A percentile compares a stretch with the other conserved stretches of the same genome.
These are phyloP conservation scores for Heritiera littoralis DNA, from an alignment of 345 rosid genomes.

Conservation along the genomic window DNA sequence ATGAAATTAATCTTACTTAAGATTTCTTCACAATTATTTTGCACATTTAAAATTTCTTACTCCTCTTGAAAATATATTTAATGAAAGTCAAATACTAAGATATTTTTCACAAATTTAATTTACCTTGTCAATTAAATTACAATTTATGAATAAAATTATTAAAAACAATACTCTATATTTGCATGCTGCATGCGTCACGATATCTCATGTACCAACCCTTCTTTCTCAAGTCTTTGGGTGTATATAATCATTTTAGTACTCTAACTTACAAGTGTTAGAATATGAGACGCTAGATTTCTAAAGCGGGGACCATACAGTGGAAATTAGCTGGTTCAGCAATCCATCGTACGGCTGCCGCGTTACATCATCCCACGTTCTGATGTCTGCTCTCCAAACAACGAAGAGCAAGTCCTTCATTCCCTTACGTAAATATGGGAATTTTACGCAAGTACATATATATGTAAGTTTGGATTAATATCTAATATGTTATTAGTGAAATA, in stretches of 20 bases:
- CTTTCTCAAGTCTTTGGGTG: neutral
- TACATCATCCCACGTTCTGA: neutral
- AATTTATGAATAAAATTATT: neutral
- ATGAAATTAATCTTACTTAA: no score
- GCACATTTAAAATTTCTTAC: no score
- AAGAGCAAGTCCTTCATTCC: neutral
- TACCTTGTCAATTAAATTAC: no score
- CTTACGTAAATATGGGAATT: no score
- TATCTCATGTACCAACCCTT: neutral
- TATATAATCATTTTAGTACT: neutral
- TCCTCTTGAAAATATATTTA: no score
- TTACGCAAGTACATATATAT: no score
- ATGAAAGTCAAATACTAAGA: no score
- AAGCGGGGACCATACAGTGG: neutral
- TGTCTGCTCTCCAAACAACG: neutral
- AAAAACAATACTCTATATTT: neutral
- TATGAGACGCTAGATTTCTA: neutral
- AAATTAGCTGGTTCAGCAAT: neutral
- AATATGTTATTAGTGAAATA: no score
- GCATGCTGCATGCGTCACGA: conserved; percentile 1
- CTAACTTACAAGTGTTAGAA: neutral
- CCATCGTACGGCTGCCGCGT: neutral
- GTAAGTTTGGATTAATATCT: no score
- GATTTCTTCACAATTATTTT: no score
- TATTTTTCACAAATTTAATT: no score